phyloP scores from a whole-genome alignment of 805 yeast species.

The Scheffersomyces lignosus region DNA sequence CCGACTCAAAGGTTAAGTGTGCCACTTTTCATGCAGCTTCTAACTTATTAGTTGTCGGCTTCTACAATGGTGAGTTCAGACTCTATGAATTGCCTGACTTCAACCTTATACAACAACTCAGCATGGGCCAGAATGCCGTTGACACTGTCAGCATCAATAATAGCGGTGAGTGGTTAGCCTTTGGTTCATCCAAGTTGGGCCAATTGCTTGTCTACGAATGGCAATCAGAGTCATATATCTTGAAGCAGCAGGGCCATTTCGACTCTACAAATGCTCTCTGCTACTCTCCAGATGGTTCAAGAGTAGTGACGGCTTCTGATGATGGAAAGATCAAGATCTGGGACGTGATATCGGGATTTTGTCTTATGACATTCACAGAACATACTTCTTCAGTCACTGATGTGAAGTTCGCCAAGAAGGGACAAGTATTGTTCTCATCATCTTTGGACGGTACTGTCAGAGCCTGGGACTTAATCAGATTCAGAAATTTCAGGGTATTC shows the following conservation, averaged over 20 bases:
- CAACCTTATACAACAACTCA: constrained; percentile 76
- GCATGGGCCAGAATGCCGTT: constrained; percentile 89
- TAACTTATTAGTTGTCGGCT: constrained; percentile 82
- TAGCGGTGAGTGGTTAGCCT: constrained; percentile 95
- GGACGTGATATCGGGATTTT: constrained; percentile 92
- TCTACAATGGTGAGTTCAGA: constrained; percentile 85
- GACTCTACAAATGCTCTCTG: constrained; percentile 82
- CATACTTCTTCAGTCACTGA: constrained; percentile 88
- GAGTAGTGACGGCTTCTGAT: constrained; percentile 90
- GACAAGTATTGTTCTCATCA: constrained; percentile 87
- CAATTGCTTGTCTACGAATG: constrained; percentile 96
- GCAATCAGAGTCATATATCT: constrained; percentile 94
- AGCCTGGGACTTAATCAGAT: constrained; percentile 94
- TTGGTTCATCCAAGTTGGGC: constrained; percentile 89
- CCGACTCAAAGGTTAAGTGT: constrained; percentile 72
- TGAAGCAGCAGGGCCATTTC: constrained; percentile 96
- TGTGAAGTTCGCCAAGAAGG: constrained; percentile 82
- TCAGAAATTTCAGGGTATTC: constrained; percentile 91
- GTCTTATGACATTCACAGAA: constrained; percentile 87
- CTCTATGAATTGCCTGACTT: constrained; percentile 84
- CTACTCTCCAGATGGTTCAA: constrained; percentile 93
- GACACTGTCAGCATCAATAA: constrained; percentile 77
- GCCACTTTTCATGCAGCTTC: constrained; percentile 77
- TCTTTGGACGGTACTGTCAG: constrained; percentile 96
- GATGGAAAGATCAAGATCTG: constrained; percentile 97